phyloP scores from a whole-genome alignment of 1,284 basidiomycete genomes.

The Leucoagaricus sp. region DNA sequence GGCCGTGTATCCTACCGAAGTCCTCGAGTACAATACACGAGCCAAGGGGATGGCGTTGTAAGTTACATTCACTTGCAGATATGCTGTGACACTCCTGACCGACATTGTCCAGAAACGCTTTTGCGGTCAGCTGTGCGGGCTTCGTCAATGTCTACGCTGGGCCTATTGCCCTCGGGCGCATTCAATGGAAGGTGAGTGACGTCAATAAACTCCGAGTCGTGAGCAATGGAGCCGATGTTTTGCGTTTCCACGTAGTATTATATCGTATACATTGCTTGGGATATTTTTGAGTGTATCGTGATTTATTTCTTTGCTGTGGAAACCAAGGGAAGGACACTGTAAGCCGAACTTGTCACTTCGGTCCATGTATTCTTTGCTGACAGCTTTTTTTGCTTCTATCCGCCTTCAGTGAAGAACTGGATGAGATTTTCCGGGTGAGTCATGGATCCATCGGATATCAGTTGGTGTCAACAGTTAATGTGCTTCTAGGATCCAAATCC shows the following conservation, averaged over 20 bases:
- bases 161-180: conserved; percentile 49
- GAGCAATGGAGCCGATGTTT: not conserved
- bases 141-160: conserved; percentile 54
- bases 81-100: conserved; percentile 1
- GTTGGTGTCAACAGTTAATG: not conserved
- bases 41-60: conserved; percentile 59
- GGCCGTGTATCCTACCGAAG: conserved; percentile 58
- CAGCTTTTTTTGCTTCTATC: not conserved
- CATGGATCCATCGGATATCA: not conserved
- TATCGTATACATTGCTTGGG: conserved; percentile 39
- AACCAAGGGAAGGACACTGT: conserved; percentile 44
- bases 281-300: conserved; percentile 37
- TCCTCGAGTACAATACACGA: conserved; percentile 52
- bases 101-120: conserved; percentile 31
- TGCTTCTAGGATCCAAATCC: conserved; percentile 36
- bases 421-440: conserved; percentile 37
- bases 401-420: conserved; percentile 37
- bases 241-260: conserved; percentile 34
- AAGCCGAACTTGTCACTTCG: conserved; percentile 18
- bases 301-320: conserved; percentile 42
- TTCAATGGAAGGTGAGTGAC: conserved; percentile 40
- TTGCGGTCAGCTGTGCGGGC: conserved; percentile 48
- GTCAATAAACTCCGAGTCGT: not conserved
- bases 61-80: not conserved
- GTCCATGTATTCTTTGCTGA: not conserved